Conservation (phyloP, 2,329 filamentous ascomycete genomes). For the Macrophomina phaseolina region DNA sequence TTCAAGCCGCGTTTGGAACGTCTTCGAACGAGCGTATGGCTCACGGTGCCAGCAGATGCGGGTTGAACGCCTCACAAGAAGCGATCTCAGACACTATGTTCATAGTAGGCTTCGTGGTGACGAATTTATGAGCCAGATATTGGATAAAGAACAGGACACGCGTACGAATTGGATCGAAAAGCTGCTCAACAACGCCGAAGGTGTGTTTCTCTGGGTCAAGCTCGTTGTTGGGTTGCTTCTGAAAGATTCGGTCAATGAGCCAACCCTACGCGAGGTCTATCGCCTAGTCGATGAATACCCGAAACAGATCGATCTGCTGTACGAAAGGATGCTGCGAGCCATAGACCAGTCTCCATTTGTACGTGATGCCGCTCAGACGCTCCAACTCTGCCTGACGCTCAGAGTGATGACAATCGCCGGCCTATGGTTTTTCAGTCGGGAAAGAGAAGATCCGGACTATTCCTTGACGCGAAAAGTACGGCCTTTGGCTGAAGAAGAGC, state of each 20-base stretch:
- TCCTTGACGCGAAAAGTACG: neutral
- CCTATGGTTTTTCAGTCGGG: neutral
- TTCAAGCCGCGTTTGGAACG: constrained; percentile 30
- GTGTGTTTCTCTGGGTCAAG: neutral
- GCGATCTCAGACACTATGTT: neutral
- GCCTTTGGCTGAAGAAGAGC: neutral
- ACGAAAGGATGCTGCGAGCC: neutral
- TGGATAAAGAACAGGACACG: neutral
- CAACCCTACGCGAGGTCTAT: neutral
- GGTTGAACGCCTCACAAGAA: neutral
- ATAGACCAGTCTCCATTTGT: neutral
- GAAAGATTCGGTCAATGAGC: neutral
- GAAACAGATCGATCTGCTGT: neutral
- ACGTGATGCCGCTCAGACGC: neutral
- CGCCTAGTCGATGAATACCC: neutral
- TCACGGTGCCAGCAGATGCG: neutral
- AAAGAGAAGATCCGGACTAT: neutral
- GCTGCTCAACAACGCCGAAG: neutral
- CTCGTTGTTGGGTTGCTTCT: neutral
- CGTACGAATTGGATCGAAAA: neutral
- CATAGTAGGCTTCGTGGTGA: neutral
- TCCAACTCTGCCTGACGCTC: neutral
- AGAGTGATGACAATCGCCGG: neutral
- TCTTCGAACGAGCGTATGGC: constrained; percentile 29
- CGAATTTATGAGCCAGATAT: neutral